A percentile compares a stretch with the other conserved stretches of the same genome.
Conservation (phyloP, 208 protist genomes). For the Leishmania aethiopica region DNA sequence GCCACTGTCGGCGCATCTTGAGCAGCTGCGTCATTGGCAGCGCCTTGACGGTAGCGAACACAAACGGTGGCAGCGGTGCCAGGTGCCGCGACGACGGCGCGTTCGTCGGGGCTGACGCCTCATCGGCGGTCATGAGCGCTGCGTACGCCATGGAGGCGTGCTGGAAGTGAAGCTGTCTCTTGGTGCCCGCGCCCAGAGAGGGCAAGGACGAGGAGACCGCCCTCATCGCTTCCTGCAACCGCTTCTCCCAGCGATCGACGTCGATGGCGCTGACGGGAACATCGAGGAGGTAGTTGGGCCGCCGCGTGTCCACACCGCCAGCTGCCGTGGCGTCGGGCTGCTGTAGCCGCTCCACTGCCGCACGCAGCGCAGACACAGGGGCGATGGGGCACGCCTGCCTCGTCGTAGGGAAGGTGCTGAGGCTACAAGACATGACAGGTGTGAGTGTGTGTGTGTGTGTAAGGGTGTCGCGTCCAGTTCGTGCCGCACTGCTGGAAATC, state of each 20-base stretch:
- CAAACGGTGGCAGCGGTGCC: conserved; percentile 70
- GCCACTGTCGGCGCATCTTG: conserved; percentile 75
- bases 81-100: conserved; percentile 42
- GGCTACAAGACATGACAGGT: conserved; percentile 28
- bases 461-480: not conserved
- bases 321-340: not conserved
- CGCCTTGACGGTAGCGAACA: conserved; percentile 37
- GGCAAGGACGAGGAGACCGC: not conserved
- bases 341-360: conserved; percentile 32
- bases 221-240: conserved; percentile 17
- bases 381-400: conserved; percentile 24
- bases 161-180: conserved; percentile 8
- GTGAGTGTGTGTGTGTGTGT: not conserved
- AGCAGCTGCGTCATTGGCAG: conserved; percentile 82
- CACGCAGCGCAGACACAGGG: conserved; percentile 16
- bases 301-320: conserved; percentile 1
- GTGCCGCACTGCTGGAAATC: not conserved
- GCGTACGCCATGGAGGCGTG: conserved; percentile 25
- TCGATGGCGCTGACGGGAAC: conserved; percentile 71
- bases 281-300: conserved; percentile 63
- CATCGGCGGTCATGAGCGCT: conserved; percentile 29
- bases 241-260: conserved; percentile 49
- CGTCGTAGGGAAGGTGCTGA: conserved; percentile 22
- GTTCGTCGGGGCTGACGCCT: not conserved
- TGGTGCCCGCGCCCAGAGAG: not conserved